Conservation (phyloP, 2,329 filamentous ascomycete species). For the Xenoacremonium recifei region DNA sequence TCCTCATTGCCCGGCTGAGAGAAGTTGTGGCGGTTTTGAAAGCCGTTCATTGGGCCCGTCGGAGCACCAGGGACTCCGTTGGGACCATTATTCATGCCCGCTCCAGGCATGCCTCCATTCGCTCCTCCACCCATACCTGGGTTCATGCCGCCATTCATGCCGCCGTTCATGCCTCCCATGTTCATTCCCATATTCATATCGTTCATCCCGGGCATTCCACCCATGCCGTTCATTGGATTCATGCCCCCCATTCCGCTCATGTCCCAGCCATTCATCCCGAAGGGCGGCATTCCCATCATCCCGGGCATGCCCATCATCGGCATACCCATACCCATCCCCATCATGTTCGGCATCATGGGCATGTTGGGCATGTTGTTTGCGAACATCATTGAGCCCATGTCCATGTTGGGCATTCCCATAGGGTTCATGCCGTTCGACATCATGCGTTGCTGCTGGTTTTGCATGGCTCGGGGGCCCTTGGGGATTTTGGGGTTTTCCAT, state of each 20-base stretch:
- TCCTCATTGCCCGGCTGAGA: slow-evolving; percentile 67
- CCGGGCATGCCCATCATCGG: slow-evolving; percentile 22
- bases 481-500: slow-evolving; percentile 63
- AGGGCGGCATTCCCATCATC: slow-evolving; percentile 30
- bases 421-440: slow-evolving; percentile 45
- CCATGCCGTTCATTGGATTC: slow-evolving; percentile 11
- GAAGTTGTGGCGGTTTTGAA: slow-evolving; percentile 39
- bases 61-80: slow-evolving; percentile 15
- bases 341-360: slow-evolving; percentile 38
- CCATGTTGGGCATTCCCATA: slow-evolving; percentile 41
- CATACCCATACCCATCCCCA: slow-evolving; percentile 30
- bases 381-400: slow-evolving; percentile 38
- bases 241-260: slow-evolving; percentile 14
- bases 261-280: slow-evolving; percentile 25
- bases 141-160: slow-evolving; percentile 29
- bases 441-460: slow-evolving; percentile 49
- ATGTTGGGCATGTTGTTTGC: slow-evolving; percentile 35
- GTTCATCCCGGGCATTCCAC: slow-evolving; percentile 8
- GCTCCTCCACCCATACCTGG: slow-evolving; percentile 39
- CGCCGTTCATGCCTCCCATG: slow-evolving; percentile 24
- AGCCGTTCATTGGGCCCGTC: slow-evolving; percentile 36
- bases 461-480: slow-evolving; percentile 66
- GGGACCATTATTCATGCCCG: slow-evolving; percentile 24
- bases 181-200: slow-evolving; percentile 16
- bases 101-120: slow-evolving; percentile 30